A percentile compares a stretch with the other conserved stretches of the same genome.
phyloP scores from a whole-genome alignment of 2,329 filamentous ascomycete species.

The Beauveria sp. region DNA sequence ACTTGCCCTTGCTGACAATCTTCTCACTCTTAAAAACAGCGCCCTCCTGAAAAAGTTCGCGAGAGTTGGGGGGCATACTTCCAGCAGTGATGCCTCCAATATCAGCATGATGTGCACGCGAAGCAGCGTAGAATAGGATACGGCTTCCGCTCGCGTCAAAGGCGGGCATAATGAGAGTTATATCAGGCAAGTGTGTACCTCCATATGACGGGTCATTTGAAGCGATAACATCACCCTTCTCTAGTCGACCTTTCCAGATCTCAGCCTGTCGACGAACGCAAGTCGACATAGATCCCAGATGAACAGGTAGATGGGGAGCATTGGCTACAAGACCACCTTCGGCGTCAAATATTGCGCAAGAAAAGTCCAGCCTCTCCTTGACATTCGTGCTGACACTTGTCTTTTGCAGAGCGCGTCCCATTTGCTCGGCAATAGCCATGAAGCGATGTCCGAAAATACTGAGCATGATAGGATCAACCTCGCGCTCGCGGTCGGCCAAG shows the following conservation, averaged over 20 bases:
- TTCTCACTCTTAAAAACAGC: conserved; percentile 59
- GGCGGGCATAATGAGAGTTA: conserved; percentile 72
- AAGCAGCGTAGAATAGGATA: conserved; percentile 77
- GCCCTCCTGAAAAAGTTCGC: conserved; percentile 55
- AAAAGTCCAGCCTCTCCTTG: conserved; percentile 76
- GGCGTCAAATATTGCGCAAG: conserved; percentile 71
- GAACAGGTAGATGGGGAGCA: conserved; percentile 71
- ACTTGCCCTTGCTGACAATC: conserved; percentile 66
- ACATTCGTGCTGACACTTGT: conserved; percentile 76
- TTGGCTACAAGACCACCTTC: conserved; percentile 71
- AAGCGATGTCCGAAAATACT: conserved; percentile 77
- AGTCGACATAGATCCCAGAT: conserved; percentile 76
- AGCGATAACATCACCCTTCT: conserved; percentile 73
- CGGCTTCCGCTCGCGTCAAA: conserved; percentile 58
- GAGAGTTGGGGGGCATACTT: conserved; percentile 70
- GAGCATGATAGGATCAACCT: conserved; percentile 62
- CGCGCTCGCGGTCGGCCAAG: neutral
- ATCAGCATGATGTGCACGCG: conserved; percentile 75
- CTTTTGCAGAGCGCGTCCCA: conserved; percentile 73
- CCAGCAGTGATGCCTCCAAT: conserved; percentile 76
- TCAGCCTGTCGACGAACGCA: conserved; percentile 70
- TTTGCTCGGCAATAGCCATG: conserved; percentile 81
- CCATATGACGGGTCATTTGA: conserved; percentile 80
- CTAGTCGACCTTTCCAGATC: conserved; percentile 71
- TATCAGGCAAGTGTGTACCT: conserved; percentile 75